phyloP scores from a whole-genome alignment of 2,329 filamentous ascomycete species.

The Penicillium sp. region DNA sequence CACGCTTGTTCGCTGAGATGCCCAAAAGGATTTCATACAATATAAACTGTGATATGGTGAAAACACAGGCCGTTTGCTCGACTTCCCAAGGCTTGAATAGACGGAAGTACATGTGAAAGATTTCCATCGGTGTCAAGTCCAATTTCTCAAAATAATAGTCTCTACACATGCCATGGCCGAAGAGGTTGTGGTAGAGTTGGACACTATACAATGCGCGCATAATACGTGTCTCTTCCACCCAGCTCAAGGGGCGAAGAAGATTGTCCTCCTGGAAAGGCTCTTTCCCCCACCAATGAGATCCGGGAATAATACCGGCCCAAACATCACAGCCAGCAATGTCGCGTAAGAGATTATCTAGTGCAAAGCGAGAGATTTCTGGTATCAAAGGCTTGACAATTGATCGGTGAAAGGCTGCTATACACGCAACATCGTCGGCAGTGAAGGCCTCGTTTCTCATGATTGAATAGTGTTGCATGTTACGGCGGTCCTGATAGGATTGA shows the following conservation, averaged over 20 bases:
- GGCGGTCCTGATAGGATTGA: too few relatives aligned
- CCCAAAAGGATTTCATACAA: too few relatives aligned
- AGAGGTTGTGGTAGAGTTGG: slow-evolving; percentile 15
- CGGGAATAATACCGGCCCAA: too few relatives aligned
- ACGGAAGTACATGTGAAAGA: not conserved
- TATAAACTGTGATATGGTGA: too few relatives aligned
- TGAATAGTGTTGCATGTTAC: too few relatives aligned
- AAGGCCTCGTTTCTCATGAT: not conserved
- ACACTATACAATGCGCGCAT: slow-evolving; percentile 16
- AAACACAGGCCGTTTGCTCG: slow-evolving; percentile 14
- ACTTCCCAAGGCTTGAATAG: slow-evolving; percentile 16
- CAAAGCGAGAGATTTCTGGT: slow-evolving; percentile 10
- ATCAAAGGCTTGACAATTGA: slow-evolving; percentile 16
- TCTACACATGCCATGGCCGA: not conserved
- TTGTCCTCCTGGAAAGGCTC: too few relatives aligned
- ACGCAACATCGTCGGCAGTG: slow-evolving; percentile 2
- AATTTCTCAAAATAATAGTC: not conserved
- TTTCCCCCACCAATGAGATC: too few relatives aligned
- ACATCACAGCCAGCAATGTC: not conserved
- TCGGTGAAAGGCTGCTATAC: slow-evolving; percentile 8
- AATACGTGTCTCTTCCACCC: slow-evolving; percentile 13
- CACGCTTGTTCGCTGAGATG: too few relatives aligned
- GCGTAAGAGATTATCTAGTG: slow-evolving; percentile 11
- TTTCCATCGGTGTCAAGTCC: not conserved
- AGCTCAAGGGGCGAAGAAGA: slow-evolving; percentile 4